These are phyloP conservation scores for Cyberlindnera xylosilytica DNA, from an alignment of 805 yeast genomes.

Conservation along the genomic window DNA sequence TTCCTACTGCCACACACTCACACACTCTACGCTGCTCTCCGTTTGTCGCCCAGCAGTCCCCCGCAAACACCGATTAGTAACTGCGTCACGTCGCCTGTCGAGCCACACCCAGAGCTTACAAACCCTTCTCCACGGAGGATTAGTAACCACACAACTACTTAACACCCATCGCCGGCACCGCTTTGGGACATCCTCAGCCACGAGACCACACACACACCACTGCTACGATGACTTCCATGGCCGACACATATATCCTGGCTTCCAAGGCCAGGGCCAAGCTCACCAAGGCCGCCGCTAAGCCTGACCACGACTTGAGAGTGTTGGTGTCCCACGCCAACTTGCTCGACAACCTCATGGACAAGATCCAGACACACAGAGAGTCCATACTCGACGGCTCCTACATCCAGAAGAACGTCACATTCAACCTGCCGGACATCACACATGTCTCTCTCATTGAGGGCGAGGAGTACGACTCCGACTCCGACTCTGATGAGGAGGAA, in stretches of 20 bases:
- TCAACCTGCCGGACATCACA: slow-evolving; percentile 12
- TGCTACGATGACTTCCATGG: slow-evolving; percentile 17
- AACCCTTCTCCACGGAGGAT: neutral
- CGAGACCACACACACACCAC: neutral
- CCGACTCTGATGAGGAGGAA: slow-evolving; percentile 18
- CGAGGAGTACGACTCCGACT: slow-evolving; percentile 13
- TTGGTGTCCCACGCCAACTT: slow-evolving; percentile 28
- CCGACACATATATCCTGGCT: slow-evolving; percentile 26
- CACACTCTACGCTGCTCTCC: too few species aligned
- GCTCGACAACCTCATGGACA: slow-evolving; percentile 25
- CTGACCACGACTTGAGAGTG: slow-evolving; percentile 24
- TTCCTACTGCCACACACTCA: too few species aligned
- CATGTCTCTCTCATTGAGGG: slow-evolving; percentile 10
- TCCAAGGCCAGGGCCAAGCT: slow-evolving; percentile 26
- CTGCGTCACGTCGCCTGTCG: neutral
- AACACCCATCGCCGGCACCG: neutral
- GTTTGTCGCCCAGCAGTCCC: too few species aligned
- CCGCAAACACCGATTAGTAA: too few species aligned
- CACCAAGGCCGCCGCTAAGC: slow-evolving; percentile 22
- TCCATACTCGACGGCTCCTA: slow-evolving; percentile 11
- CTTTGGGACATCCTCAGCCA: too few species aligned
- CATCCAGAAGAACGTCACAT: slow-evolving; percentile 5
- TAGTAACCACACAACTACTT: neutral
- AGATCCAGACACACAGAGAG: slow-evolving; percentile 20
- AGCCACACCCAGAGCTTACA: neutral